Conservation (phyloP, 2,329 filamentous ascomycete genomes). For the Fusarium pininemorale region DNA sequence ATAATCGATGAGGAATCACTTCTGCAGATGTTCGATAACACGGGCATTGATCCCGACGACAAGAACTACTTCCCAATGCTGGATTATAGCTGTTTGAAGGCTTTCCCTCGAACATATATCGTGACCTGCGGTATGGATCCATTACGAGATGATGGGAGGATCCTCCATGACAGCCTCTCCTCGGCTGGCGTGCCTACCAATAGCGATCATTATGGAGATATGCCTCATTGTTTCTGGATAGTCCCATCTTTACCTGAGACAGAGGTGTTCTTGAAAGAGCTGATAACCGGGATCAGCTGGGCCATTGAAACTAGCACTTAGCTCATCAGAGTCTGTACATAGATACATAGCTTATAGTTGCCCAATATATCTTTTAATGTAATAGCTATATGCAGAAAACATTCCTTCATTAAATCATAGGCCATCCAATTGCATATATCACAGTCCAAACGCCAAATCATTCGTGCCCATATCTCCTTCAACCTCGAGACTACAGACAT, state of each 20-base stretch:
- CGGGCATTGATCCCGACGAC: fast-evolving
- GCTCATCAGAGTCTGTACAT: too few relatives aligned
- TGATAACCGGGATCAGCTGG: neutral
- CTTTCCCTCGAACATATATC: neutral
- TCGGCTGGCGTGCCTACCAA: fast-evolving
- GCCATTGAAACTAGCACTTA: neutral
- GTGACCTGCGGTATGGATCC: neutral
- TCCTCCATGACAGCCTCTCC: neutral
- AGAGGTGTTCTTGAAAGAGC: neutral
- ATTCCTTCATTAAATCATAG: too few relatives aligned
- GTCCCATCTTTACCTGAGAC: neutral
- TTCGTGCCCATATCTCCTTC: neutral
- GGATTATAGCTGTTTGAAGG: neutral
- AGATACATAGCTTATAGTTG: too few relatives aligned
- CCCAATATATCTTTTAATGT: too few relatives aligned
- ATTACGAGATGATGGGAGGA: neutral
- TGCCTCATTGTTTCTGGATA: neutral
- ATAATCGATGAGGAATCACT: neutral
- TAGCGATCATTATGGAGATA: neutral
- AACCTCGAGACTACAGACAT: neutral
- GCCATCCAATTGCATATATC: neutral
- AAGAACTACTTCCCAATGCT: neutral
- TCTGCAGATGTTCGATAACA: neutral
- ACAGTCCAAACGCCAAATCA: neutral
- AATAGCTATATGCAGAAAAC: too few relatives aligned